These are phyloP conservation scores for Erythrophleum fordii DNA, from an alignment of 306 rosid species.

Conservation along the genomic window DNA sequence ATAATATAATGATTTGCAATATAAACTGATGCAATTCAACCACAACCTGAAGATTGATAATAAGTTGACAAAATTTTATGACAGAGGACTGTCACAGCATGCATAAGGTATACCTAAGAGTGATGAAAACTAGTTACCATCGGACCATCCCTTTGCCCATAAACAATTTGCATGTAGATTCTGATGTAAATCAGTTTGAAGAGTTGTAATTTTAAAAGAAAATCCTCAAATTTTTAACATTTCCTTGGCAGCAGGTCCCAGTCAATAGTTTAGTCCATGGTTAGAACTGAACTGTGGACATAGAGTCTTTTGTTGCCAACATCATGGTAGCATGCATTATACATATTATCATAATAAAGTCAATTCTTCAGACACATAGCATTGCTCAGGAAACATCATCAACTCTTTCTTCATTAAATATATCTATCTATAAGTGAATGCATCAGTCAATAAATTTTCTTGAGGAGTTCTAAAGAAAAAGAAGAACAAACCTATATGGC, in stretches of 20 bases:
- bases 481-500: conserved; percentile 46
- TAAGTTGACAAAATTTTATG: not conserved
- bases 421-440: not conserved
- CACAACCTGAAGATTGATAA: not conserved
- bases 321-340: not conserved
- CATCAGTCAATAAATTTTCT: conserved; percentile 6
- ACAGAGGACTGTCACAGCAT: not conserved
- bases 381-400: not conserved
- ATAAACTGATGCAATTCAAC: conserved; percentile 13
- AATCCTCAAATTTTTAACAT: too few species aligned
- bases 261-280: not conserved
- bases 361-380: conserved; percentile 23
- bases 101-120: conserved; percentile 2
- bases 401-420: not conserved
- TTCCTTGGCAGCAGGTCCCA: not conserved
- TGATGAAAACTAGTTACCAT: not conserved
- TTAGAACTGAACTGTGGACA: conserved; percentile 1
- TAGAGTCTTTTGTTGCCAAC: not conserved
- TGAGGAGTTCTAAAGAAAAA: not conserved
- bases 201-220: too few species aligned
- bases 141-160: not conserved
- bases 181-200: not conserved
- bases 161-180: not conserved
- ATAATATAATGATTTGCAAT: conserved; percentile 6
- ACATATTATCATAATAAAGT: not conserved